A percentile compares a stretch with the other conserved stretches of the same genome.
phyloP scores from a whole-genome alignment of 108 stramenopile species.

The Cyclotella atomus region DNA sequence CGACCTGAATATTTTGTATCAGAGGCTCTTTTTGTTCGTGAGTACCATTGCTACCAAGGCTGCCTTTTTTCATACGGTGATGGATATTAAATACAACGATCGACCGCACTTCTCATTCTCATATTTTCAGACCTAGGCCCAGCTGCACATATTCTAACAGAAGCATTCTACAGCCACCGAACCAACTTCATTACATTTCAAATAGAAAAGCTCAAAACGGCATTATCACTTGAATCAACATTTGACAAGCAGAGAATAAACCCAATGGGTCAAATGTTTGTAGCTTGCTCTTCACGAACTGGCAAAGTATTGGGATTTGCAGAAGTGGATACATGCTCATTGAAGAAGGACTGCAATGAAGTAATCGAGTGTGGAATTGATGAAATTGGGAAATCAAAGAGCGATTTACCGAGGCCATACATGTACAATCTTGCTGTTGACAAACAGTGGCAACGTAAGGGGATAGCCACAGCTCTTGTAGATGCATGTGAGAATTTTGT shows the following conservation, averaged over 20 bases:
- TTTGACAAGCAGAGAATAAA: slow-evolving; percentile 47
- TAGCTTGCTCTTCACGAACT: slow-evolving; percentile 54
- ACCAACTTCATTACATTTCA: slow-evolving; percentile 70
- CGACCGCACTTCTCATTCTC: too few species aligned
- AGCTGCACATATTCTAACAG: slow-evolving; percentile 67
- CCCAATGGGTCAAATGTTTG: slow-evolving; percentile 62
- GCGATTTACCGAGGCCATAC: slow-evolving; percentile 56
- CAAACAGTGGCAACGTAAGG: slow-evolving; percentile 53
- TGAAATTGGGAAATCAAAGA: background rate
- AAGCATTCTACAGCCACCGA: slow-evolving; percentile 66
- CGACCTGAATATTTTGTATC: slow-evolving; percentile 44
- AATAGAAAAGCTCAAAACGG: slow-evolving; percentile 66
- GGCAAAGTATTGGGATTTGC: slow-evolving; percentile 66
- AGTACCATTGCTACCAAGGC: slow-evolving; percentile 16
- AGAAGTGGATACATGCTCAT: slow-evolving; percentile 62
- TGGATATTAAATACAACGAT: too few species aligned
- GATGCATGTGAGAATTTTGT: slow-evolving; percentile 60
- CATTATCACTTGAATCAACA: slow-evolving; percentile 61
- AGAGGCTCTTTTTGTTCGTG: slow-evolving; percentile 48
- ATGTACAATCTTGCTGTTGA: slow-evolving; percentile 85
- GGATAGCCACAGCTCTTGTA: slow-evolving; percentile 68
- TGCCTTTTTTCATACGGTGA: too few species aligned
- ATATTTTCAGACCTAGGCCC: slow-evolving; percentile 49
- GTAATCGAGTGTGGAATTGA: slow-evolving; percentile 4
- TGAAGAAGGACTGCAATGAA: slow-evolving; percentile 11